Conservation (phyloP, 1,139 yeast species). For the Nadsonia starkeyi-henricii region DNA sequence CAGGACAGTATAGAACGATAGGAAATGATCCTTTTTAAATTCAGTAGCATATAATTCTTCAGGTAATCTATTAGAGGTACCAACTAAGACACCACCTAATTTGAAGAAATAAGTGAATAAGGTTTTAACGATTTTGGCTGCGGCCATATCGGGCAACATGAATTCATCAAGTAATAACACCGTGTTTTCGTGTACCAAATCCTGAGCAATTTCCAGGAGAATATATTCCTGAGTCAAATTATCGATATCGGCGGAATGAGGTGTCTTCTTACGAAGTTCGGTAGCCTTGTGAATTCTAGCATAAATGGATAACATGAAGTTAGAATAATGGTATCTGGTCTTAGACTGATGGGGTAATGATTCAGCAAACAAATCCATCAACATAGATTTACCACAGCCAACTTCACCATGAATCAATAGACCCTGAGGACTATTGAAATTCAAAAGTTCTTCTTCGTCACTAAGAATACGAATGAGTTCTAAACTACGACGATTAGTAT, state of each 20-base stretch:
- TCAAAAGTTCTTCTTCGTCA: slow-evolving; percentile 50
- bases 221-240: slow-evolving; percentile 28
- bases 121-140: slow-evolving; percentile 53
- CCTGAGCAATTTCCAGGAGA: slow-evolving; percentile 53
- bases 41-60: slow-evolving; percentile 52
- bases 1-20: slow-evolving; percentile 41
- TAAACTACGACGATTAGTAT: slow-evolving; percentile 14
- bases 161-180: slow-evolving; percentile 56
- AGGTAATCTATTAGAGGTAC: slow-evolving; percentile 59
- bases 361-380: slow-evolving; percentile 58
- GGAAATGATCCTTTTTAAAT: slow-evolving; percentile 45
- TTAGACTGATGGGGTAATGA: slow-evolving; percentile 51
- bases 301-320: slow-evolving; percentile 55
- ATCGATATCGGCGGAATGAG: slow-evolving; percentile 21
- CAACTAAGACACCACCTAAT: slow-evolving; percentile 59
- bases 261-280: slow-evolving; percentile 26
- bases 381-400: slow-evolving; percentile 64
- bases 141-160: slow-evolving; percentile 60
- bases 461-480: slow-evolving; percentile 37
- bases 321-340: slow-evolving; percentile 58
- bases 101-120: slow-evolving; percentile 56
- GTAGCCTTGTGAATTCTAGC: slow-evolving; percentile 46
- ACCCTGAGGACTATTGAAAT: slow-evolving; percentile 50
- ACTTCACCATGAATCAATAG: slow-evolving; percentile 57
- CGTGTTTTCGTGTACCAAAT: slow-evolving; percentile 45